Base-by-base conservation (phyloP, 1,284 basidiomycete genomes). In the Schizophyllum commune region DNA sequence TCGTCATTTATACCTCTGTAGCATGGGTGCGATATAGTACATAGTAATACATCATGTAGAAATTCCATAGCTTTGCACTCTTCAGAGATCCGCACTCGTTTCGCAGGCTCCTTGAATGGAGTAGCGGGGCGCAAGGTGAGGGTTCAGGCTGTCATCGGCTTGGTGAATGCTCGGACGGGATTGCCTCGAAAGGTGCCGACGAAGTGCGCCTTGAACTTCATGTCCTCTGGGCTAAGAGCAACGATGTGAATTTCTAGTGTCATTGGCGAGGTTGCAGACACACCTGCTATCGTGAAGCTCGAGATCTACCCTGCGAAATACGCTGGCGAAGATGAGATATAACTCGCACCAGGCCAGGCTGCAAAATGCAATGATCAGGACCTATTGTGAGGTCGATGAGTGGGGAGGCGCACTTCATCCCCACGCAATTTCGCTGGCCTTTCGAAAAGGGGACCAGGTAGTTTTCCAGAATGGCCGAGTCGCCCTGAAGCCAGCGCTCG, bases 341-440 rank as follows among this genome's bases (percentile, higher is more conserved):
- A 78, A 59, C 62, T 78, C 76, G 54, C 72, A 72, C 70, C 75
- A 77, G 5, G 72, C 77, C 21, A 79, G 67, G 61, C 76, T n/a
- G n/a, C n/a, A n/a, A n/a, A n/a, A n/a, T n/a, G n/a, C n/a, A n/a
- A n/a, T n/a, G n/a, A n/a, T n/a, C n/a, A n/a, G n/a, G n/a, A n/a
- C n/a, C n/a, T n/a, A n/a, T n/a, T n/a, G n/a, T n/a, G n/a, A n/a
- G n/a, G n/a, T n/a, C n/a, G n/a, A n/a, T n/a, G n/a, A n/a, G n/a
- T n/a, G n/a, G n/a, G n/a, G n/a, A n/a, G n/a, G n/a, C n/a, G n/a
- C n/a, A 76, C 75, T 77, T 77, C 32, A 70, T 68, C 4, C 73
- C 74, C 15, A 75, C 62, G 59, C 75, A 77, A 67, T 69, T 74
- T 51, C 75, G 67, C 5, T 74, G 73, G 33, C 75, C 75, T 57